Evolutionary conservation across 139 green algal species (phyloP).

Genomic region (Desmodesmus armatus): DNA sequence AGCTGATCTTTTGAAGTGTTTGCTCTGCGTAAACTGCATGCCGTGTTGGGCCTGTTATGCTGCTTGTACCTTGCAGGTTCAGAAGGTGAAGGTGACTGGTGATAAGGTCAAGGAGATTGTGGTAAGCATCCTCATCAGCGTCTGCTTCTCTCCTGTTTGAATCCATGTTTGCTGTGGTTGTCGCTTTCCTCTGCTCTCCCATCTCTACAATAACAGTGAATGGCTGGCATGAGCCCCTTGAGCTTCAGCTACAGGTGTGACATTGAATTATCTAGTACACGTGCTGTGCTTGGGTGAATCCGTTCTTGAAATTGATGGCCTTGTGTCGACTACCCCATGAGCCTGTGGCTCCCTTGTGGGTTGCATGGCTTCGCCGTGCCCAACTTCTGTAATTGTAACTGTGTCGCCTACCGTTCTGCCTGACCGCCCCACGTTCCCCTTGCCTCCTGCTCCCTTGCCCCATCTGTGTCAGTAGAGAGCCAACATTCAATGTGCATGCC

Average conservation of each 20-base stretch:
- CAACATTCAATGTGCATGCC: neutral
- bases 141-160: neutral
- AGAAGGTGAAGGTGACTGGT: conserved; percentile 11
- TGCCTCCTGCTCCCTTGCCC: too few species aligned
- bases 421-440: too few species aligned
- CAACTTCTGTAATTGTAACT: too few species aligned
- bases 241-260: neutral
- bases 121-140: neutral
- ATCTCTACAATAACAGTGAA: too few species aligned
- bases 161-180: neutral
- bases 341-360: too few species aligned
- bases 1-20: neutral
- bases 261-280: neutral
- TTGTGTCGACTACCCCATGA: too few species aligned
- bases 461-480: too few species aligned
- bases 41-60: too few species aligned
- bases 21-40: neutral
- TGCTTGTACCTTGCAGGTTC: neutral
- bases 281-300: neutral
- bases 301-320: too few species aligned
- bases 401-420: too few species aligned
- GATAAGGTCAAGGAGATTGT: conserved; percentile 18
- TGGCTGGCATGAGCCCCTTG: neutral
- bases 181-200: too few species aligned
- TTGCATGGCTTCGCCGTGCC: too few species aligned